Conservation (phyloP, 208 protist genomes). For the Phytomonas francai region DNA sequence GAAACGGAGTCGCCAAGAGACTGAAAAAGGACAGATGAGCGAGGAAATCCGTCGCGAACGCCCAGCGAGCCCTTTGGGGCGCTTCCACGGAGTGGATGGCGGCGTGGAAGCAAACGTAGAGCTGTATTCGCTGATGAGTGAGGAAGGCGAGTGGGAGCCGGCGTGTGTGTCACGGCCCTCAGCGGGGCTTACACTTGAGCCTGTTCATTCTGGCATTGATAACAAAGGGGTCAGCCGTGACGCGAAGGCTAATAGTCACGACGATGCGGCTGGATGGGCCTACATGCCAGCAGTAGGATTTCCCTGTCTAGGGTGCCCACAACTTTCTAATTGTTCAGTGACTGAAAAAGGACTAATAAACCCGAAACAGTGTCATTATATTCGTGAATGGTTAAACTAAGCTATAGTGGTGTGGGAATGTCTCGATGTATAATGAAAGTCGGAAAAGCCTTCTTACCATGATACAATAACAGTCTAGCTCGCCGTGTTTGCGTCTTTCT, state of each 20-base stretch:
- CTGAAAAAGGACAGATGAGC: neutral
- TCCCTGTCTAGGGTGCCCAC: slow-evolving; percentile 72
- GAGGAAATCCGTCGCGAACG: neutral
- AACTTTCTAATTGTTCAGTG: slow-evolving; percentile 44
- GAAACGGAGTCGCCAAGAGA: slow-evolving; percentile 3
- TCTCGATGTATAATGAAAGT: neutral
- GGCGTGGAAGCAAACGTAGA: neutral
- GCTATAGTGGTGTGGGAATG: neutral
- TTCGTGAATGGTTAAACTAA: slow-evolving; percentile 54
- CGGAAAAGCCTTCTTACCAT: neutral
- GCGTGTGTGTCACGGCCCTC: slow-evolving; percentile 21
- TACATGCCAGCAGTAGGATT: slow-evolving; percentile 72
- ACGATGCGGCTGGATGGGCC: slow-evolving; percentile 26
- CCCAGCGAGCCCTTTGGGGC: neutral
- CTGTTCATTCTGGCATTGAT: neutral
- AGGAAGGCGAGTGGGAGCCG: slow-evolving; percentile 21
- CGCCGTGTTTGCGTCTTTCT: slow-evolving; percentile 6
- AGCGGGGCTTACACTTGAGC: slow-evolving; percentile 1
- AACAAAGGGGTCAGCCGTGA: neutral
- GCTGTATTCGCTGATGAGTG: slow-evolving; percentile 6
- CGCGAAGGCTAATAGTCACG: neutral
- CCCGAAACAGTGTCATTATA: slow-evolving; percentile 39
- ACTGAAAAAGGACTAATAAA: slow-evolving; percentile 41
- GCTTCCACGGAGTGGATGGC: slow-evolving; percentile 1
- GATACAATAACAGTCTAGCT: neutral